Evolutionary conservation across 2,329 filamentous ascomycete species (phyloP).

Genomic region (Colletotrichum filicis): DNA sequence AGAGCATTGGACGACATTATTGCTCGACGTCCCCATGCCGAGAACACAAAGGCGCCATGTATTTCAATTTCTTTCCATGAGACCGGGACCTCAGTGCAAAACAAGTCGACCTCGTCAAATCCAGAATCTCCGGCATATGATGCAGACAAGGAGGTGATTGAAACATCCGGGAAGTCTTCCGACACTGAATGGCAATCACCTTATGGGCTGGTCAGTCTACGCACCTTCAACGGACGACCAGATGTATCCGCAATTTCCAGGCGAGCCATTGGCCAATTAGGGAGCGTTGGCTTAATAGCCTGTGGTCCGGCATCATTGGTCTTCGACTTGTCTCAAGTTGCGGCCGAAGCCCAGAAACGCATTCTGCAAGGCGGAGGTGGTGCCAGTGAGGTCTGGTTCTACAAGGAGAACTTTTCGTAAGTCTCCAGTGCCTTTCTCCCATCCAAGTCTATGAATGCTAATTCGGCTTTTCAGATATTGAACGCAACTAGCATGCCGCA

Average conservation of each 20-base stretch:
- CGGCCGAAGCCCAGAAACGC: conserved; percentile 36
- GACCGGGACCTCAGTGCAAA: neutral
- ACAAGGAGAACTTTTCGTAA: conserved; percentile 41
- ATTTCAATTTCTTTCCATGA: neutral
- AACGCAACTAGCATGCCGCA: neutral
- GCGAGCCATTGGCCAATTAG: neutral
- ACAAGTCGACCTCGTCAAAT: neutral
- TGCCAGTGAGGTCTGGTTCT: conserved; percentile 39
- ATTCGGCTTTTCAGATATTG: neutral
- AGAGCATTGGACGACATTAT: conserved; percentile 7
- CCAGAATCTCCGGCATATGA: neutral
- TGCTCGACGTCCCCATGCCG: no score
- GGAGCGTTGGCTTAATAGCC: conserved; percentile 37
- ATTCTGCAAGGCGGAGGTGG: neutral
- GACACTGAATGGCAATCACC: neutral
- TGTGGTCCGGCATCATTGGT: conserved; percentile 41
- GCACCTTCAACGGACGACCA: conserved; percentile 33
- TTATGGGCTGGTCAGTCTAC: neutral
- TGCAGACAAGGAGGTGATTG: neutral
- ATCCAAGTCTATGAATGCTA: neutral
- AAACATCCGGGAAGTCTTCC: neutral
- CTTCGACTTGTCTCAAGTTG: conserved; percentile 36
- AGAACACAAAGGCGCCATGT: neutral
- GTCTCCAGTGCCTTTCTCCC: neutral
- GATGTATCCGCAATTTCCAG: conserved; percentile 23